phyloP scores from a whole-genome alignment of 345 rosid genomes.

The Xanthoceras sorbifolium region DNA sequence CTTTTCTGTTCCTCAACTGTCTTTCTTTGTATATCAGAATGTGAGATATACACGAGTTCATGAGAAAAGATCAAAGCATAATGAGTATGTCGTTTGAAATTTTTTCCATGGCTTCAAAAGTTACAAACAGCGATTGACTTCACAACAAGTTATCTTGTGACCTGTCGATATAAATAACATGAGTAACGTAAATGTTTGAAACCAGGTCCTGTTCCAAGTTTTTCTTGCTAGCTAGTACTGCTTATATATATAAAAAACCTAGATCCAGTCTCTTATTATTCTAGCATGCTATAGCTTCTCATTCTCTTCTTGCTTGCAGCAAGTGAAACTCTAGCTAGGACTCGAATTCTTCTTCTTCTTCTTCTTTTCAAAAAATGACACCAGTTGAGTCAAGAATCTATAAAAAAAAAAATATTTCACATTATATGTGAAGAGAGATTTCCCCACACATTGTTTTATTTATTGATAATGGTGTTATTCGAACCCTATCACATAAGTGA shows the following conservation, averaged over 20 bases:
- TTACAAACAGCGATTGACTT: slow-evolving; percentile 10
- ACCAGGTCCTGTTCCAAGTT: neutral
- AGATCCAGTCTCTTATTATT: neutral
- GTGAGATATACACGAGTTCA: slow-evolving; percentile 12
- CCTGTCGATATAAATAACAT: neutral
- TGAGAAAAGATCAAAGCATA: slow-evolving; percentile 10
- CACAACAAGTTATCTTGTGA: slow-evolving; percentile 7
- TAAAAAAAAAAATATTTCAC: too few species aligned
- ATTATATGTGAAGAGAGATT: too few species aligned
- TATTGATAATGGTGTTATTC: too few species aligned
- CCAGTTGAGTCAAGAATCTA: too few species aligned
- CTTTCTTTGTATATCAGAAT: neutral
- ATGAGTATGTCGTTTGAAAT: slow-evolving; percentile 23
- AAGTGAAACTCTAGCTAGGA: neutral
- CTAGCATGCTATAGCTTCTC: slow-evolving; percentile 2
- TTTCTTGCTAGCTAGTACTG: neutral
- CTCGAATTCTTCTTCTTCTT: too few species aligned
- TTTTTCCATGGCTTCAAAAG: slow-evolving; percentile 5
- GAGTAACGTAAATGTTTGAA: neutral
- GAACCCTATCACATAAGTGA: too few species aligned
- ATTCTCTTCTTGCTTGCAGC: neutral
- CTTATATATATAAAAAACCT: neutral
- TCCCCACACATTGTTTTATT: too few species aligned
- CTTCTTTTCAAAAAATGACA: too few species aligned
- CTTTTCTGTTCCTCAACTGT: slow-evolving; percentile 2